Base-by-base conservation (phyloP, 2,329 filamentous ascomycete species). In the Chaetomiaceae sp. region DNA sequence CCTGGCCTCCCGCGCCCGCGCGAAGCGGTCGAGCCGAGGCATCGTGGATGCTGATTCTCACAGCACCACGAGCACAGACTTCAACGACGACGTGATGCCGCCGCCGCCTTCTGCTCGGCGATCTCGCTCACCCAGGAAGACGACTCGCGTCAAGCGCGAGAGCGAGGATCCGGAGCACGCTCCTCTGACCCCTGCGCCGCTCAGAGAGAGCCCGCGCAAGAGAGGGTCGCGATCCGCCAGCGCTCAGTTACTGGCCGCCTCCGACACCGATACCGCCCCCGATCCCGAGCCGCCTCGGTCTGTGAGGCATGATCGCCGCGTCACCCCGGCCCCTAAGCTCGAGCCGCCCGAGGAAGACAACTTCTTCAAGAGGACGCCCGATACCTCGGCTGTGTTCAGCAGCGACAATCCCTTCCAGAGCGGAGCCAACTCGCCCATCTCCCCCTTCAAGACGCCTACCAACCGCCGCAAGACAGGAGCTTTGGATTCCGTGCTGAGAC, bases 401-500 rank as follows among this genome's bases (percentile, higher is more conserved):
- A 79, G 85, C 59, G 89, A 96, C 48, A 97, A 97, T 62, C 91
- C 92, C 0, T 97, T 97, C 65, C 92, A 97, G 66, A 88, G 87
- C 64, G 86, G 89, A 35, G 87, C 85, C 66, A 86, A 88, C 9
- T 84, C 88, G 2, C 68, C 77, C 5, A 65, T 71, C n/a, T 67
- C 68, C 1, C 43, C 57, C 1, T 68, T 75, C 23, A 73, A 72
- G 65, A 72, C 74, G 23, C 70, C 78, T 19, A 70, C 65, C 57
- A 70, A 70, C 52, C 75, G 78, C 37, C 72, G 78, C 56, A 74
- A 73, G 60, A 76, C 75, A n/a, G 63, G 68, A 2, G 73, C 66
- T 16, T 65, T 68, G 17, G 72, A 75, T 5, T 62, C 60, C 9
- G 48, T 60, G 10, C 63, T 67, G n/a, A 65, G 70, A 68, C 52